phyloP scores from a whole-genome alignment of 768 basidiomycete genomes.

The Podaxis pistillaris region DNA sequence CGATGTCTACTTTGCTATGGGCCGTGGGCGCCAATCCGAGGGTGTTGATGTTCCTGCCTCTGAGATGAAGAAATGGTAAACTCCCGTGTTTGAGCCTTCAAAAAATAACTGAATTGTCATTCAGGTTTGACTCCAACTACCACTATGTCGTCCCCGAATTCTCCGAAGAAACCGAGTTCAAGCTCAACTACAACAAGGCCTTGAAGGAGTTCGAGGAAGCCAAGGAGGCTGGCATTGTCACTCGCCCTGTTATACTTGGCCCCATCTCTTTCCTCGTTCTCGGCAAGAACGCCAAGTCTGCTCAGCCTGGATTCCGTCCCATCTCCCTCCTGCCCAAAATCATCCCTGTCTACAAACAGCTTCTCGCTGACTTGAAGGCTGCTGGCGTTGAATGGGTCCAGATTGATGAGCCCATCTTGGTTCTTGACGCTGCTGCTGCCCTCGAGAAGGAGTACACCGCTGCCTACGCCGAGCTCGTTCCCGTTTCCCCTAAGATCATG shows the following conservation, averaged over 20 bases:
- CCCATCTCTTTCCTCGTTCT: constrained; percentile 94
- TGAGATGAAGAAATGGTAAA: constrained; percentile 99
- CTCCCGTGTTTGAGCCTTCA: constrained; percentile 16
- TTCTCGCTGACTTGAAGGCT: constrained; percentile 86
- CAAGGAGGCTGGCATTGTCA: constrained; percentile 80
- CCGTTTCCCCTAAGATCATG: constrained; percentile 87
- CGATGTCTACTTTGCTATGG: constrained; percentile 99
- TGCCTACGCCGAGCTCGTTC: constrained; percentile 78
- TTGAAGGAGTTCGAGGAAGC: constrained; percentile 95
- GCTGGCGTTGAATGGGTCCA: constrained; percentile 96
- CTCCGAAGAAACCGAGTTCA: constrained; percentile 87
- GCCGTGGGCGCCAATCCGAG: constrained; percentile 93
- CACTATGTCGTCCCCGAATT: constrained; percentile 98
- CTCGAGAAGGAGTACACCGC: constrained; percentile 78
- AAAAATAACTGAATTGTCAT: constrained; percentile 15
- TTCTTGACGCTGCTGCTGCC: constrained; percentile 78
- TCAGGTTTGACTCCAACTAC: constrained; percentile 98
- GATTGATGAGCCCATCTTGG: constrained; percentile 95
- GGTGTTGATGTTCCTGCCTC: constrained; percentile 95
- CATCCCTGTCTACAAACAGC: constrained; percentile 87
- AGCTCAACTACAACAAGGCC: constrained; percentile 93
- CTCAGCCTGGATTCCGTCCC: constrained; percentile 82
- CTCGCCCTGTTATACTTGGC: constrained; percentile 94
- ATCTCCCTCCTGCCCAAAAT: constrained; percentile 88
- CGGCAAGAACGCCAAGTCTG: constrained; percentile 87